Conservation (phyloP, 352 stramenopile species). For the Albugo candida region DNA sequence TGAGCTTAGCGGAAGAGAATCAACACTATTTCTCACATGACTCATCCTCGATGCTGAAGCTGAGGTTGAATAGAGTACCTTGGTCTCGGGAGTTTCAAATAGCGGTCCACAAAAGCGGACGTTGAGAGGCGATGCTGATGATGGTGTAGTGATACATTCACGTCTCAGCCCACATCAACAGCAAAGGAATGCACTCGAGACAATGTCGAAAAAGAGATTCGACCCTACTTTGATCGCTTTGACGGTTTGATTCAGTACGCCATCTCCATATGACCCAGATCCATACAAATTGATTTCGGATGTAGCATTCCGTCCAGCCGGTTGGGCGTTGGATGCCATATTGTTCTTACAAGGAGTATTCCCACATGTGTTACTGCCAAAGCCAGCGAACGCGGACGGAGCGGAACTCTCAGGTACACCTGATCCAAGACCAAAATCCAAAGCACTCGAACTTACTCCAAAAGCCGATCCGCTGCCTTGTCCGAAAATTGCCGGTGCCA, state of each 20-base stretch:
- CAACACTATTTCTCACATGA: too few species aligned
- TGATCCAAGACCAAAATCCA: not conserved
- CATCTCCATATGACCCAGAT: slow-evolving; percentile 22
- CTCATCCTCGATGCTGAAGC: too few species aligned
- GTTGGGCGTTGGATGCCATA: slow-evolving; percentile 8
- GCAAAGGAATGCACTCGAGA: slow-evolving; percentile 37
- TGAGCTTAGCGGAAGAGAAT: too few species aligned
- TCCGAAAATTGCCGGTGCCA: not conserved
- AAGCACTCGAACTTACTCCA: not conserved
- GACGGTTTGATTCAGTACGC: slow-evolving; percentile 32
- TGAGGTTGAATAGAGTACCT: too few species aligned
- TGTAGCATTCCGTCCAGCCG: slow-evolving; percentile 28
- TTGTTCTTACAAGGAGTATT: not conserved
- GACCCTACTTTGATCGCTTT: slow-evolving; percentile 25
- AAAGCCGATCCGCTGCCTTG: not conserved
- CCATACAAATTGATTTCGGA: slow-evolving; percentile 37
- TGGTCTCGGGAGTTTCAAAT: too few species aligned
- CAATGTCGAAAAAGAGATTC: slow-evolving; percentile 17
- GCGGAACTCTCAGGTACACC: not conserved
- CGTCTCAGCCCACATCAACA: slow-evolving; percentile 34
- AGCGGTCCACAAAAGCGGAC: too few species aligned
- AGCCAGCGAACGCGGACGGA: not conserved
- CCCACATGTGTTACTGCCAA: not conserved
- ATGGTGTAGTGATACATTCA: too few species aligned
- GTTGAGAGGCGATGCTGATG: too few species aligned